A percentile compares a stretch with the other conserved stretches of the same genome.
These are phyloP conservation scores for Fragaria iinumae DNA, from an alignment of 306 rosid genomes.

Conservation along the genomic window DNA sequence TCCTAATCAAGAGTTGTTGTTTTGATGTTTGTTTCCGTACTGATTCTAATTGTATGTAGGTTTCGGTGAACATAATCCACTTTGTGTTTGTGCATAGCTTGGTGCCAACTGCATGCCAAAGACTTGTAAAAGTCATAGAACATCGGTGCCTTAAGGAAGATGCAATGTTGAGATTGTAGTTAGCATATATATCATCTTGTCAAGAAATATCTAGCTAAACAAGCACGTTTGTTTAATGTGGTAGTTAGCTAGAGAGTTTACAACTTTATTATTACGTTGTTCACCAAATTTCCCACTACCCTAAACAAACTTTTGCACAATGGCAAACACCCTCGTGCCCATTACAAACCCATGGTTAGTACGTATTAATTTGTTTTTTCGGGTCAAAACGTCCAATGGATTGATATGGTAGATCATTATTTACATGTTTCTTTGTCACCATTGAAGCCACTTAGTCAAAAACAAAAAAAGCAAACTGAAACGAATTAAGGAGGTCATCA, in stretches of 20 bases:
- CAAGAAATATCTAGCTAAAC: not conserved
- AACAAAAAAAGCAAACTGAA: not conserved
- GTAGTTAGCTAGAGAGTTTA: not conserved
- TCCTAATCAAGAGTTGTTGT: not conserved
- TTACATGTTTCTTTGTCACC: not conserved
- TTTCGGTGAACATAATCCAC: not conserved
- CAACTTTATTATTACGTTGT: not conserved
- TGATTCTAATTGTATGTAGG: not conserved
- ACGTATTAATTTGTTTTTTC: too few species aligned
- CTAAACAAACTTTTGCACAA: not conserved
- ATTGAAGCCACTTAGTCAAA: not conserved
- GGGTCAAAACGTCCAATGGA: not conserved
- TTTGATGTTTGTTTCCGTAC: not conserved
- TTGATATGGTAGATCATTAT: not conserved
- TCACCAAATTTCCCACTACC: slow-evolving; percentile 12
- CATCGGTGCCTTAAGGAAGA: not conserved
- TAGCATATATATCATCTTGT: not conserved
- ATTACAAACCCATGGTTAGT: not conserved
- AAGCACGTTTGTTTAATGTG: slow-evolving; percentile 3
- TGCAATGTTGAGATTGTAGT: not conserved
- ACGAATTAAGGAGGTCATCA: not conserved
- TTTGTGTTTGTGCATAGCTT: not conserved
- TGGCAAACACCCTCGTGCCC: slow-evolving; percentile 4
- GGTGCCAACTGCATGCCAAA: not conserved
- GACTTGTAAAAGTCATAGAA: not conserved